These are phyloP conservation scores for Yamadazyma takamatsuzukensis DNA, from an alignment of 805 yeast species.

Conservation along the genomic window DNA sequence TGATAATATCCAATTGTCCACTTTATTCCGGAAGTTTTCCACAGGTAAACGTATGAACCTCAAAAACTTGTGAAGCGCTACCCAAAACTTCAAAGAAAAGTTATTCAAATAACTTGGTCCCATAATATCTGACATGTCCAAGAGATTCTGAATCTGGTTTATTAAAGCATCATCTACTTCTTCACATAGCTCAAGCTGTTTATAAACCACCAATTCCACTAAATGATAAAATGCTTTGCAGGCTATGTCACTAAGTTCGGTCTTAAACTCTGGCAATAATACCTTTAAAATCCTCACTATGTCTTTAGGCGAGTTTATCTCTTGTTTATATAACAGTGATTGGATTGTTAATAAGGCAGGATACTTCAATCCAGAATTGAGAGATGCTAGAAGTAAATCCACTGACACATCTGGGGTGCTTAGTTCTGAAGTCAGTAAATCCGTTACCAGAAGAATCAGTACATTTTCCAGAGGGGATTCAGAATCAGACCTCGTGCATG, in stretches of 20 bases:
- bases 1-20: conserved; percentile 49
- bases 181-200: not conserved
- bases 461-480: no score
- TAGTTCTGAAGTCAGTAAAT: no score
- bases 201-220: conserved; percentile 1
- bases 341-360: conserved; percentile 10
- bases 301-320: not conserved
- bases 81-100: conserved; percentile 55
- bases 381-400: no score
- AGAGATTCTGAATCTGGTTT: conserved; percentile 46
- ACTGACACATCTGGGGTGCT: no score
- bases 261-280: conserved; percentile 7
- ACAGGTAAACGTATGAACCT: conserved; percentile 23
- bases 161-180: conserved; percentile 36
- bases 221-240: conserved; percentile 3
- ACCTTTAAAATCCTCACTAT: conserved; percentile 2
- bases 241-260: conserved; percentile 3
- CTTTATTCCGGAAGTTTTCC: conserved; percentile 19
- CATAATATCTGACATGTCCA: conserved; percentile 53
- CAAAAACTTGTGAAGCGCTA: conserved; percentile 6
- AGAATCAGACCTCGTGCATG: no score
- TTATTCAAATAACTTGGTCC: conserved; percentile 53
- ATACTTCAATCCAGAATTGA: not conserved
- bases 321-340: conserved; percentile 1
- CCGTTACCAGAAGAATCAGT: no score